These are phyloP conservation scores for Amanita pallidorosea DNA, from an alignment of 768 basidiomycete genomes.

Conservation along the genomic window DNA sequence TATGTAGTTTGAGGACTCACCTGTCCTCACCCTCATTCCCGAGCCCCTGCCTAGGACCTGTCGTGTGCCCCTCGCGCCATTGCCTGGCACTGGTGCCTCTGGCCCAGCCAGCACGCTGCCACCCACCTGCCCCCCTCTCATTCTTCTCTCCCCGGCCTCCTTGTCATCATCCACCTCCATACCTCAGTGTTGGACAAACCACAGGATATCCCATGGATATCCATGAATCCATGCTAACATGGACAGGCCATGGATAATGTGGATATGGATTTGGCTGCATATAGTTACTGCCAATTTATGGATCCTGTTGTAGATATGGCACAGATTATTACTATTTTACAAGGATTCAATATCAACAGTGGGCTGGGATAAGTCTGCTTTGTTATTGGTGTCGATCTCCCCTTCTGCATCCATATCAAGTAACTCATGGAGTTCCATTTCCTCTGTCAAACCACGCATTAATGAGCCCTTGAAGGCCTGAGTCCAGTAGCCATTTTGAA, in stretches of 20 bases:
- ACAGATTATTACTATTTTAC: not conserved
- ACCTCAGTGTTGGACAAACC: not conserved
- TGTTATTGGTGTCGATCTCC: constrained; percentile 5
- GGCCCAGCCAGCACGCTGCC: too few species aligned
- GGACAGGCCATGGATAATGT: not conserved
- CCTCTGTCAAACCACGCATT: too few species aligned
- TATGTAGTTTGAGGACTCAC: too few species aligned
- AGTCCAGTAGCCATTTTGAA: constrained; percentile 6
- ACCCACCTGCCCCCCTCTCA: too few species aligned
- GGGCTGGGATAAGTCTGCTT: not conserved
- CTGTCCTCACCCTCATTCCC: too few species aligned
- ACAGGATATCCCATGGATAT: too few species aligned
- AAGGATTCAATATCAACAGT: not conserved
- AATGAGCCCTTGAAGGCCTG: not conserved
- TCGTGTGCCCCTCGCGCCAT: too few species aligned
- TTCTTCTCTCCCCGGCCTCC: too few species aligned
- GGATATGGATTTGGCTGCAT: not conserved
- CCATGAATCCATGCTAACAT: too few species aligned
- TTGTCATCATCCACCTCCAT: too few species aligned
- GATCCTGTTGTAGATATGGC: not conserved
- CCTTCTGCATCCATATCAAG: constrained; percentile 13
- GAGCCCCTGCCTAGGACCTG: too few species aligned
- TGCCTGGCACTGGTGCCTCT: too few species aligned
- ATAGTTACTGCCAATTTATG: not conserved
- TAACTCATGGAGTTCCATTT: constrained; percentile 11